Conservation (phyloP, 805 yeast species). For the Candida montana region DNA sequence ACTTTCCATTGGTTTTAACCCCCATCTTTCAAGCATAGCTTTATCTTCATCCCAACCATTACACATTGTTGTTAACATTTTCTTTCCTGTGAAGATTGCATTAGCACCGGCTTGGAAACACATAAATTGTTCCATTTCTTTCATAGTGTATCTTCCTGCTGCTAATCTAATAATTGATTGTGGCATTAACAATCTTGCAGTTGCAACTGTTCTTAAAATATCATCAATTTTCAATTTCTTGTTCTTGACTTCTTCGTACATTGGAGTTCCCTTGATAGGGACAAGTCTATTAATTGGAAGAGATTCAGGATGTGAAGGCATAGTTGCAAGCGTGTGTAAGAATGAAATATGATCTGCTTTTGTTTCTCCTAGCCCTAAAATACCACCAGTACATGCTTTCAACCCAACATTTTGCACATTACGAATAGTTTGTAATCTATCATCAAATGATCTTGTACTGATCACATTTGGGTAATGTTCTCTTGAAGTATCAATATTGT, state of each 20-base stretch:
- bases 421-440: conserved; percentile 58
- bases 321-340: conserved; percentile 57
- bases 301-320: conserved; percentile 74
- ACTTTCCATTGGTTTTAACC: conserved; percentile 51
- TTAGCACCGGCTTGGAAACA: conserved; percentile 77
- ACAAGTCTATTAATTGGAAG: conserved; percentile 75
- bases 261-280: conserved; percentile 76
- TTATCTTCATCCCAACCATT: conserved; percentile 82
- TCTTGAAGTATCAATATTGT: conserved; percentile 74
- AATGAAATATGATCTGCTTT: conserved; percentile 66
- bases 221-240: conserved; percentile 53
- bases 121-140: conserved; percentile 66
- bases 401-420: conserved; percentile 62
- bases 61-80: conserved; percentile 78
- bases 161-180: conserved; percentile 64
- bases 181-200: conserved; percentile 76
- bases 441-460: conserved; percentile 66
- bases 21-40: conserved; percentile 65
- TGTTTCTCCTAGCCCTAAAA: conserved; percentile 73
- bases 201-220: conserved; percentile 64
- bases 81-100: conserved; percentile 77
- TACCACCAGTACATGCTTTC: conserved; percentile 74
- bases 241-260: conserved; percentile 47
- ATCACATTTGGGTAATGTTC: conserved; percentile 72
- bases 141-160: conserved; percentile 80